phyloP scores from a whole-genome alignment of 768 basidiomycete genomes.

The Termitomyces sp. region DNA sequence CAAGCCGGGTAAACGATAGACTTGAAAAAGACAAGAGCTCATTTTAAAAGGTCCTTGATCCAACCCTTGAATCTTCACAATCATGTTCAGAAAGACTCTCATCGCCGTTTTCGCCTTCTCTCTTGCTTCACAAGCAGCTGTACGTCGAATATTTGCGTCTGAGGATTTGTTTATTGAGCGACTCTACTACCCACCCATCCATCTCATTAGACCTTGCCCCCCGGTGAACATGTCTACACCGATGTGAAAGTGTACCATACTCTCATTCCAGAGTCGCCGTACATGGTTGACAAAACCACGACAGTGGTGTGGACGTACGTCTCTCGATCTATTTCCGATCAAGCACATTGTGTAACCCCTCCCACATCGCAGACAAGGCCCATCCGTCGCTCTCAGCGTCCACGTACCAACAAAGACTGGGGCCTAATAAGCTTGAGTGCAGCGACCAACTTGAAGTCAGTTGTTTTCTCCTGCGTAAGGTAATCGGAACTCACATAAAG shows the following conservation, averaged over 20 bases:
- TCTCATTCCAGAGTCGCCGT: not conserved
- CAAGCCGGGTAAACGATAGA: not conserved
- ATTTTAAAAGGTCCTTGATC: not conserved
- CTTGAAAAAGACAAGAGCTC: not conserved
- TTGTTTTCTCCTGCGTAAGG: too few species aligned
- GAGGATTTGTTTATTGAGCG: too few species aligned
- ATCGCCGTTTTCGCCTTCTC: not conserved
- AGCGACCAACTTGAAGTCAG: too few species aligned
- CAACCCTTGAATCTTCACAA: not conserved
- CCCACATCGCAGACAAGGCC: not conserved
- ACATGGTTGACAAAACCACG: not conserved
- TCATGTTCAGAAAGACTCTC: not conserved
- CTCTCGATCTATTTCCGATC: too few species aligned
- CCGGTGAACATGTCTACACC: not conserved
- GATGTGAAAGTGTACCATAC: not conserved
- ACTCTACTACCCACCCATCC: too few species aligned
- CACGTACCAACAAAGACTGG: too few species aligned
- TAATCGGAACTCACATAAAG: too few species aligned
- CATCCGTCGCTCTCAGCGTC: not conserved
- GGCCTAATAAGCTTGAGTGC: too few species aligned
- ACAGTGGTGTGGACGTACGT: constrained; percentile 1
- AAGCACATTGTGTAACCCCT: not conserved
- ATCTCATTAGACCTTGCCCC: not conserved
- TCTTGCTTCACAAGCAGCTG: not conserved
- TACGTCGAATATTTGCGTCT: not conserved